A percentile compares a stretch with the other conserved stretches of the same genome.
Evolutionary conservation across 2,329 filamentous ascomycete genomes (phyloP).

Genomic region (Fusarium floridanum): DNA sequence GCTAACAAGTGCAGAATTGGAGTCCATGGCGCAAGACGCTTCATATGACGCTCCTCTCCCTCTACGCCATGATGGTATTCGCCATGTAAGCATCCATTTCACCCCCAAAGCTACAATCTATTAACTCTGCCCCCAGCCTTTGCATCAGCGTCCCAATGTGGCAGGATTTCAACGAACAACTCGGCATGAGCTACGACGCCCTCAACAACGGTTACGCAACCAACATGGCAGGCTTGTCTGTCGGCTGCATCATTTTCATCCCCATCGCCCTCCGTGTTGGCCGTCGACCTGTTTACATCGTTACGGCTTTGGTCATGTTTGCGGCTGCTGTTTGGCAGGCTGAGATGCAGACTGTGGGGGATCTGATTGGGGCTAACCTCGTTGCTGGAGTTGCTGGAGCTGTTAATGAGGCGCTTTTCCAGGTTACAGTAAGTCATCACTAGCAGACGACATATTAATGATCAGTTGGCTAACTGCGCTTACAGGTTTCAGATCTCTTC

Average conservation of each 20-base stretch:
- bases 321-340: conserved; percentile 44
- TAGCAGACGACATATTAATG: rapidly evolving
- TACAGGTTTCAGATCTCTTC: conserved; percentile 45
- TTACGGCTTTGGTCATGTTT: conserved; percentile 39
- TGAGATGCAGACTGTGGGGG: conserved; percentile 33
- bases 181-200: conserved; percentile 36
- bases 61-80: conserved; percentile 37
- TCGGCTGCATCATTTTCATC: conserved; percentile 51
- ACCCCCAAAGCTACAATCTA: neutral
- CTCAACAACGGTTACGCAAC: conserved; percentile 46
- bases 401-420: conserved; percentile 53
- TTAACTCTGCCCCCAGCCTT: conserved; percentile 1
- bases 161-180: conserved; percentile 32
- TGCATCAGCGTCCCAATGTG: conserved; percentile 39
- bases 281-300: conserved; percentile 47
- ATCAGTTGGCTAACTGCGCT: neutral
- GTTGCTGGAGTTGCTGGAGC: conserved; percentile 52
- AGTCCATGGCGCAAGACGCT: conserved; percentile 28
- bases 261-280: conserved; percentile 50
- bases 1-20: conserved; percentile 24
- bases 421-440: conserved; percentile 48
- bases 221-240: conserved; percentile 47
- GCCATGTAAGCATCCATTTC: conserved; percentile 24
- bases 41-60: conserved; percentile 23
- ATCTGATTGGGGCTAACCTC: conserved; percentile 42